Conservation (phyloP, 140 eudicot genomes). For the Ambrosia hybrid region DNA sequence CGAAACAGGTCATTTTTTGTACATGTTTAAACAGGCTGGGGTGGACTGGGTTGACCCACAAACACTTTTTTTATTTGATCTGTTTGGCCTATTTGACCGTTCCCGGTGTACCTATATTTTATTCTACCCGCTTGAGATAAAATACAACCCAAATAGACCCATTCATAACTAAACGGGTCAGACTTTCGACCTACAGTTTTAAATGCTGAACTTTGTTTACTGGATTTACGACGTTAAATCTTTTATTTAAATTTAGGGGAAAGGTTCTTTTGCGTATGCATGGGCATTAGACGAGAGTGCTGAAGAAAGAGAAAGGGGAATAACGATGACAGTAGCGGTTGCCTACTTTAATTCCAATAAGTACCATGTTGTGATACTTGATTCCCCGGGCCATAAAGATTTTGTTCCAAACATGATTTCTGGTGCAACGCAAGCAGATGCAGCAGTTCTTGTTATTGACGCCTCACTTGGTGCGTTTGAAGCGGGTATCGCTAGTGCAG, state of each 20-base stretch:
- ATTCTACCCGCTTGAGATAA: background rate
- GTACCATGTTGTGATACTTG: slow-evolving; percentile 79
- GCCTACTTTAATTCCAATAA: slow-evolving; percentile 73
- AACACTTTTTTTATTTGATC: background rate
- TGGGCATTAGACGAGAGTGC: slow-evolving; percentile 97
- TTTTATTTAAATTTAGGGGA: slow-evolving; percentile 52
- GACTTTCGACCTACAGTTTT: background rate
- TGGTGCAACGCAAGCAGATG: slow-evolving; percentile 99
- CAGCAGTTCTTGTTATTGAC: slow-evolving; percentile 88
- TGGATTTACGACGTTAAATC: slow-evolving; percentile 10
- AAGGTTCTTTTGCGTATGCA: slow-evolving; percentile 97
- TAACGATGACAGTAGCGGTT: slow-evolving; percentile 97
- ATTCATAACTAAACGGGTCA: background rate
- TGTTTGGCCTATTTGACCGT: background rate
- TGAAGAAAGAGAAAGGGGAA: slow-evolving; percentile 97
- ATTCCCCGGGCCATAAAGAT: slow-evolving; percentile 97
- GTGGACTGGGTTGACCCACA: background rate
- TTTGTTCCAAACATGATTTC: slow-evolving; percentile 97
- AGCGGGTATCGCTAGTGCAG: slow-evolving; percentile 68
- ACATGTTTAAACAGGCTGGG: background rate
- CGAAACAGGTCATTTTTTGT: too few species aligned
- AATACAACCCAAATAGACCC: slow-evolving; percentile 4
- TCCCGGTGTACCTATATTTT: background rate
- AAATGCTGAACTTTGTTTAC: background rate
- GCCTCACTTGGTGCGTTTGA: slow-evolving; percentile 90